Base-by-base conservation (phyloP, 441 rosid species). In the Pelargonium fulgidum region DNA sequence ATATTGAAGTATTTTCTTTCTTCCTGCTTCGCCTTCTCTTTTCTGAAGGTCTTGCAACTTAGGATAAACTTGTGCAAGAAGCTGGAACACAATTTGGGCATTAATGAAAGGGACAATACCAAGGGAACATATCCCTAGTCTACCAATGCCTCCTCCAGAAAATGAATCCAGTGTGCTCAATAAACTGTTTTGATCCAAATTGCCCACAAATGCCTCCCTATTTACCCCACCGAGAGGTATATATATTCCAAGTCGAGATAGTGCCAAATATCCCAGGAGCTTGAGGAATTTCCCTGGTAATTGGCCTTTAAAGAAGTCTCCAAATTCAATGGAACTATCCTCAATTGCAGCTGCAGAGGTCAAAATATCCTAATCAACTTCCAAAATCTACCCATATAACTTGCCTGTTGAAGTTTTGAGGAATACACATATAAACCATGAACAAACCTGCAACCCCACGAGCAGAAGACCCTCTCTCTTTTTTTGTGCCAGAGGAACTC, bases 11-110 rank as follows among this genome's bases (percentile, higher is more conserved):
- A 94, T 74, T 81, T 91, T 94, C 81, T 94, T 94, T 65, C 99
- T 90, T 68, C 99, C 99, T 0, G 97, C 97, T 85, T 94, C 99
- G 11, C 99, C 99, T 89, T 94, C 99, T 86, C 84, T 85, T 78
- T 94, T 94, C 85, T 90, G 99, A 73, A 94, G 97, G 77, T 94
- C 97, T 87, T 91, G 99, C 82, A 94, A 76, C 83, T 94, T 94
- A 22, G 99, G 99, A 81, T 94, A 84, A 54, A 94, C 76, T 83
- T 91, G 97, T 66, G 97, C 88, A 70, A 94, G 93, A 83, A 94
- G 99, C 84, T 94, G 99, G 80, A 94, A 92, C 74, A 94, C 99
- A 67, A 94, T 94, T 75, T 86, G 94, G 0, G 99, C 97, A 63
- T 94, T 94, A 80, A 92, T 94, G 62, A 92, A 94, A n/a, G 97